Evolutionary conservation across 345 rosid species (phyloP), one percentile per base, ranked within the genome.

Genomic region (Linum usitatissimum): DNA sequence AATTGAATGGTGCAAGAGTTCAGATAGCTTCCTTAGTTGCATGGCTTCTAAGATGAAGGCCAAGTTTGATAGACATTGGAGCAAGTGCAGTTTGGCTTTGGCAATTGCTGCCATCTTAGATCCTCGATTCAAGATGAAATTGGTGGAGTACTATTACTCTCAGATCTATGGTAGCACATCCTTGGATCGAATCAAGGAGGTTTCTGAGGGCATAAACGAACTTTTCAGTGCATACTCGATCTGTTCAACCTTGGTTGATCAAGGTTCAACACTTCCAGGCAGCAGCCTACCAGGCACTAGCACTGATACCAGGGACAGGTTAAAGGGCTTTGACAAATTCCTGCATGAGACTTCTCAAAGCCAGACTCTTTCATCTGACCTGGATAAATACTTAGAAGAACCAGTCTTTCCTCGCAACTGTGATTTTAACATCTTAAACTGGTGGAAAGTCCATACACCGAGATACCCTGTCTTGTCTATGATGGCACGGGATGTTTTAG

Each of bases 381-480:
- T 92, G 78, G 96, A 92, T 55, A 92, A 89, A 70, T 89, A 92
- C 69, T 73, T 89, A 62, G 93, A 87, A 74, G 98, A 92, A 66
- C 91, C 96, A 1, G 81, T 87, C 59, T 86, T 88, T 59, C 93
- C 96, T 28, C 93, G 96, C 51, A 86, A 78, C 54, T 75, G 89
- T 3, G 89, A 92, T 63, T 92, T 92, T 77, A 84, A 78, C 73
- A 78, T 92, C 64, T 63, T 92, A 66, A 89, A 92, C 71, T 92
- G 96, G 87, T 92, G 98, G 98, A 89, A 83, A 64, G 98, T 89
- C 53, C 95, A 92, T 75, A 86, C 95, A 0, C 95, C 96, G n/a
- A 84, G 96, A 68, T 91, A 88, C 78, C 95, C 98, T 64, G 75
- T 92, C 53, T 69, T 92, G 77, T 89, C 98, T 60, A 79, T 85